Conservation (phyloP, 768 basidiomycete species). For the Gymnopilus dilepis region DNA sequence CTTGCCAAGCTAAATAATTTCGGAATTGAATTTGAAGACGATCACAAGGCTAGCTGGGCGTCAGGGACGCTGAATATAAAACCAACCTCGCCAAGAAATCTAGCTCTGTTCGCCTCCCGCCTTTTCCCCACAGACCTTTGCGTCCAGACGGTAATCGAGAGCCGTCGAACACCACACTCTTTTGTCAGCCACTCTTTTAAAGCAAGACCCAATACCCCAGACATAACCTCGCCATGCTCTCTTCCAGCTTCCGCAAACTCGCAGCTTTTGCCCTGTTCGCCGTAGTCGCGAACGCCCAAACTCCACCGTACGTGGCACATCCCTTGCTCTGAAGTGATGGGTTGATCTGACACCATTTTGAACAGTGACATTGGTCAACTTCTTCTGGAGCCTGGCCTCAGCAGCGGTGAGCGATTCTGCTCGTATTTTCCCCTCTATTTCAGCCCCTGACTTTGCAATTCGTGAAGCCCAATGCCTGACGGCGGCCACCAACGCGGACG, state of each 20-base stretch:
- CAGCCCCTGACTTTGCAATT: neutral
- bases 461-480: constrained; percentile 54
- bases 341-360: neutral
- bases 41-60: constrained; percentile 2
- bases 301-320: constrained; percentile 31
- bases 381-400: constrained; percentile 49
- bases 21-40: neutral
- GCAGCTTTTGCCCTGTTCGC: constrained; percentile 25
- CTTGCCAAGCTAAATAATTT: neutral
- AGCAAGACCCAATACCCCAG: neutral
- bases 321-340: neutral
- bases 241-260: constrained; percentile 17
- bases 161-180: constrained; percentile 21
- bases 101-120: constrained; percentile 2
- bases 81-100: neutral
- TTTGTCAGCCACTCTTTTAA: constrained; percentile 22
- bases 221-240: constrained; percentile 23
- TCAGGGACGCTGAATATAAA: constrained; percentile 5
- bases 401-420: constrained; percentile 39
- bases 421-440: neutral
- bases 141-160: neutral
- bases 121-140: constrained; percentile 3
- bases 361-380: constrained; percentile 47
- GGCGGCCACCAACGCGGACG: constrained; percentile 53
- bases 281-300: constrained; percentile 32